Conservation (phyloP, 2,329 filamentous ascomycete species). For the Massarina eburnea region DNA sequence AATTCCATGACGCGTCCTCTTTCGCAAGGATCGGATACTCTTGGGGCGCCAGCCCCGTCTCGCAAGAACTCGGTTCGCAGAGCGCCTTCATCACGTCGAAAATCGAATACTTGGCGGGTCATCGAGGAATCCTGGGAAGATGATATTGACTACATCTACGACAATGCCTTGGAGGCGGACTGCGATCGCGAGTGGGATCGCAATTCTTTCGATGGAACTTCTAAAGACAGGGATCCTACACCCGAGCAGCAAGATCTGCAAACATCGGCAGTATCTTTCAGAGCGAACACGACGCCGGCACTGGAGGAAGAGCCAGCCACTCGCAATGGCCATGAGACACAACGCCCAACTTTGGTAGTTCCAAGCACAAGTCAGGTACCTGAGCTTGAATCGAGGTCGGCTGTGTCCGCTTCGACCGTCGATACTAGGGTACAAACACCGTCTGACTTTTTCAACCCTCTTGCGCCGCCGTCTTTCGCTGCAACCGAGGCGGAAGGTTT, state of each 20-base stretch:
- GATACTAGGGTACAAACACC: conserved; percentile 31
- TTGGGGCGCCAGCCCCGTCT: conserved; percentile 45
- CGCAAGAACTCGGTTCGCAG: conserved; percentile 24
- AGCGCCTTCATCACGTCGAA: conserved; percentile 24
- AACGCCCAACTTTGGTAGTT: conserved; percentile 31
- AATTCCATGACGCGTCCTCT: conserved; percentile 32
- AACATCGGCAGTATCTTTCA: conserved; percentile 7
- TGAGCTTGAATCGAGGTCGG: conserved; percentile 38
- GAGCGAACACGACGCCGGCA: conserved; percentile 1
- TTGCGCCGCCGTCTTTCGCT: conserved; percentile 1
- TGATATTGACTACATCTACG: conserved; percentile 64
- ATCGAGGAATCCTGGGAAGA: conserved; percentile 60
- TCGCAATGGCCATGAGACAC: conserved; percentile 18
- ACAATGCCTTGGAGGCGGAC: conserved; percentile 61
- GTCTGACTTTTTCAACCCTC: conserved; percentile 21
- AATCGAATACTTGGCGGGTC: conserved; percentile 37
- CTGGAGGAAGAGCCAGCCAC: conserved; percentile 6
- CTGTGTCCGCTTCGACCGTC: conserved; percentile 35
- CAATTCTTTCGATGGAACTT: conserved; percentile 27
- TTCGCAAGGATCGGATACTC: conserved; percentile 48
- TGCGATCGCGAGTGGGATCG: conserved; percentile 62
- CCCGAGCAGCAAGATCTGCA: conserved; percentile 14
- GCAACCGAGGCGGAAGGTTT: conserved; percentile 35
- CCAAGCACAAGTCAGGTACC: conserved; percentile 32
- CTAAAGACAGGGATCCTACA: conserved; percentile 39